Percentiles rank a stretch among this genome's conserved stretches.
Evolutionary conservation across 768 basidiomycete species (phyloP).

Genomic region (Paxillus rubicundulus): DNA sequence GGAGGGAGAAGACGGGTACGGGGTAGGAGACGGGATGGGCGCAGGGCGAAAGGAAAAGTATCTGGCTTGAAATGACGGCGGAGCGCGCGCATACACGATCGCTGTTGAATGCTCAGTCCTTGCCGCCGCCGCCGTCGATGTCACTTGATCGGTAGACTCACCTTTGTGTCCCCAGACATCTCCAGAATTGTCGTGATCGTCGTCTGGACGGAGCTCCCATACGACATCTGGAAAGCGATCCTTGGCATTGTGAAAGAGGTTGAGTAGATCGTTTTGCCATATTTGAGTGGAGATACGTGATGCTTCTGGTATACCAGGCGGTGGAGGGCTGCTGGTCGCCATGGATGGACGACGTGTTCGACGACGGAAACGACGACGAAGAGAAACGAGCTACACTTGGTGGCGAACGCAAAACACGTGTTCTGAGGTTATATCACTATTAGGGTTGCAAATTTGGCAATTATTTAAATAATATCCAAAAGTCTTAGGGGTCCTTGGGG

Average conservation of each 20-base stretch:
- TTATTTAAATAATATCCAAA: too few species aligned
- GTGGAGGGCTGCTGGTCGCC: constrained; percentile 27
- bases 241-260: constrained; percentile 78
- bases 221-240: constrained; percentile 95
- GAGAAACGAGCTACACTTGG: constrained; percentile 5
- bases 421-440: constrained; percentile 18
- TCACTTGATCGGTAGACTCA: constrained; percentile 32
- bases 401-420: constrained; percentile 28
- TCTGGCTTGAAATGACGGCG: constrained; percentile 84
- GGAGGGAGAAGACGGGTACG: constrained; percentile 48
- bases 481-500: too few species aligned
- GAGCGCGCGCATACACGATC: constrained; percentile 91
- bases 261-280: constrained; percentile 82
- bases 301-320: constrained; percentile 48
- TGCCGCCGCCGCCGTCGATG: background rate
- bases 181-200: constrained; percentile 47
- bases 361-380: constrained; percentile 24
- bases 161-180: constrained; percentile 95
- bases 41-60: constrained; percentile 80
- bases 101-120: constrained; percentile 44
- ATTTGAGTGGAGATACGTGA: constrained; percentile 60
- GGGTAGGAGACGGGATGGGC: constrained; percentile 48
- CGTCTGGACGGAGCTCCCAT: constrained; percentile 74
- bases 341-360: constrained; percentile 25
- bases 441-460: constrained; percentile 18